Base-by-base conservation (phyloP, 257 asterid species). In the Linderniella brevidens region DNA sequence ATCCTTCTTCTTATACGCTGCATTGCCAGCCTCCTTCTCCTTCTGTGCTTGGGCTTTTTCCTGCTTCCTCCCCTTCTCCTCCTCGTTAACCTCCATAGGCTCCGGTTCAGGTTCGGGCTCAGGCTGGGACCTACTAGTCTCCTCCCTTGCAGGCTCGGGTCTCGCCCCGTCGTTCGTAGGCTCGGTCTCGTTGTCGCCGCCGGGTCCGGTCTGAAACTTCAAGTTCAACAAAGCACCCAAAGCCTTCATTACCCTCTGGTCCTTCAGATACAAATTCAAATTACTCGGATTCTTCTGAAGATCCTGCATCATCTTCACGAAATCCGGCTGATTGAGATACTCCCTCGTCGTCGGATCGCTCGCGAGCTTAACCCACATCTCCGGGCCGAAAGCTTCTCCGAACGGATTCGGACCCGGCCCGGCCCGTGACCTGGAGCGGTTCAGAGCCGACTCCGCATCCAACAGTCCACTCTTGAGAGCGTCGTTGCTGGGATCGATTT, bases 311-410 rank as follows among this genome's bases (percentile, higher is more conserved):
- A 78, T 77, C 41, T 38, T 80, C 56, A 83, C 80, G 13, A 75
- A 87, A 76, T 80, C 95, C 0, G 95, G 92, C 65, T 87, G 83
- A 46, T 77, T 69, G 48, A 87, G 69, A 35, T 35, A 76, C 17
- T 36, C 78, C 37, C 97, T 29, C 0, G 97, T 87, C 8, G 49
- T 58, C 1, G 95, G 70, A 36, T 87, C 97, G 4, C 65, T 70
- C 5, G 92, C 56, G 61, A 87, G 52, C 78, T 61, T 77, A 3
- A 76, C 72, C 97, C 97, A 87, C 94, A 86, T 74, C 50, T 86
- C 94, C 43, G 93, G 78, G 50, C 96, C 96, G 55, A 83, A 87
- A 13, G 87, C 86, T 57, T 87, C 95, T 9, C 86, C 97, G 14
- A 87, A 80, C 18, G 83, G 97, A 14, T 19, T 73, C 0, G 71